A percentile compares a stretch with the other conserved stretches of the same genome.
Conservation (phyloP, 73 alveolate species). For the Stentor roeselii region DNA sequence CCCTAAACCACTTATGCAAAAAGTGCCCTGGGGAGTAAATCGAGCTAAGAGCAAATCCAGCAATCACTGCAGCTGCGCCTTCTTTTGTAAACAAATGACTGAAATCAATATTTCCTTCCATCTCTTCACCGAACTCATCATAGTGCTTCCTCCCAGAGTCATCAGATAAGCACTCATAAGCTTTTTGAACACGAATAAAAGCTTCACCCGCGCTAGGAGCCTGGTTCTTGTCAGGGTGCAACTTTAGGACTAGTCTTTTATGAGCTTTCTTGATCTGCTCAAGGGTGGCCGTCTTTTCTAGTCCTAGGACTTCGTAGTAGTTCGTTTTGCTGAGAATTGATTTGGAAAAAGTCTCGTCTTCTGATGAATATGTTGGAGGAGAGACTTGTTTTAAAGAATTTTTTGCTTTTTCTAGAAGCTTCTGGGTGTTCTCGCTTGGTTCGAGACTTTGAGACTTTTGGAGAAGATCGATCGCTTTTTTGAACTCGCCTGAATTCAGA, state of each 20-base stretch:
- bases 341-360: neutral
- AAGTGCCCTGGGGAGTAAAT: neutral
- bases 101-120: neutral
- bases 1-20: no score
- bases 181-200: conserved; percentile 92
- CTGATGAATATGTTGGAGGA: neutral
- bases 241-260: conserved; percentile 84
- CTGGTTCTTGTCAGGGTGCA: conserved; percentile 97
- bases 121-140: conserved; percentile 91
- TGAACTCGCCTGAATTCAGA: neutral
- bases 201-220: conserved; percentile 84
- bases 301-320: conserved; percentile 88
- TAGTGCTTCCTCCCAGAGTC: conserved; percentile 75
- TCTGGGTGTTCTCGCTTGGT: neutral
- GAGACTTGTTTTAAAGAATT: neutral
- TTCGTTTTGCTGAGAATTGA: conserved; percentile 43
- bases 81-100: neutral
- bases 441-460: neutral
- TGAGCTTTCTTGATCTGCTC: conserved; percentile 95
- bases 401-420: neutral
- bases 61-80: neutral
- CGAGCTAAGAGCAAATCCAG: neutral
- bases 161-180: conserved; percentile 90
- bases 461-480: neutral
- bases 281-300: conserved; percentile 74